Conservation (phyloP, 805 yeast species). For the Nadsonia fulvescens region DNA sequence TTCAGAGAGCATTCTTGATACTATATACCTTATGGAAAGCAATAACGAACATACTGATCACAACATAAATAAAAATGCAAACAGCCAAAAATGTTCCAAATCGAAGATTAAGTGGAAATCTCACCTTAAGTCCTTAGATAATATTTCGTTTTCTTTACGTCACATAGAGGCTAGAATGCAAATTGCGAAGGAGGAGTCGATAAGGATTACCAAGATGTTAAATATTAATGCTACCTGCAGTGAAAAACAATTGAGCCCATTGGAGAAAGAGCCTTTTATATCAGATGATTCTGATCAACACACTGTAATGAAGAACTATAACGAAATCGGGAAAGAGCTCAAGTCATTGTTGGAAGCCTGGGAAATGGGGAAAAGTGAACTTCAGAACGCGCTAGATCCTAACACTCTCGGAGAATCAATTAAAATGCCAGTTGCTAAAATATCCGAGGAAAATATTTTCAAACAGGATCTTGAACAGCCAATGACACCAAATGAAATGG, state of each 20-base stretch:
- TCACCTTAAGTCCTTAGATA: conserved; percentile 4
- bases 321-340: conserved; percentile 11
- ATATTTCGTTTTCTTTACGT: conserved; percentile 8
- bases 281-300: conserved; percentile 6
- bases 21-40: conserved; percentile 4
- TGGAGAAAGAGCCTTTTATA: conserved; percentile 5
- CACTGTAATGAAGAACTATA: conserved; percentile 8
- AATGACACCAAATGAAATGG: conserved; percentile 3
- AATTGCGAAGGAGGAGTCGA: conserved; percentile 9
- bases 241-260: conserved; percentile 4
- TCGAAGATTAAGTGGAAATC: conserved; percentile 2
- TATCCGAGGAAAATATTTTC: conserved; percentile 1
- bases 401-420: conserved; percentile 3
- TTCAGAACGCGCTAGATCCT: no score
- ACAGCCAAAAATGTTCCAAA: neutral
- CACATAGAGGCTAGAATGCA: conserved; percentile 12
- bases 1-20: conserved; percentile 4
- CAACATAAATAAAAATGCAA: conserved; percentile 2
- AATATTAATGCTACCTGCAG: conserved; percentile 5
- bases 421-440: conserved; percentile 1
- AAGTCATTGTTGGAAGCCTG: conserved; percentile 9
- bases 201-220: conserved; percentile 3
- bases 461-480: neutral
- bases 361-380: conserved; percentile 7
- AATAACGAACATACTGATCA: conserved; percentile 2